These are phyloP conservation scores for Rhamnella rubrinervis DNA, from an alignment of 331 rosid genomes.

Conservation along the genomic window DNA sequence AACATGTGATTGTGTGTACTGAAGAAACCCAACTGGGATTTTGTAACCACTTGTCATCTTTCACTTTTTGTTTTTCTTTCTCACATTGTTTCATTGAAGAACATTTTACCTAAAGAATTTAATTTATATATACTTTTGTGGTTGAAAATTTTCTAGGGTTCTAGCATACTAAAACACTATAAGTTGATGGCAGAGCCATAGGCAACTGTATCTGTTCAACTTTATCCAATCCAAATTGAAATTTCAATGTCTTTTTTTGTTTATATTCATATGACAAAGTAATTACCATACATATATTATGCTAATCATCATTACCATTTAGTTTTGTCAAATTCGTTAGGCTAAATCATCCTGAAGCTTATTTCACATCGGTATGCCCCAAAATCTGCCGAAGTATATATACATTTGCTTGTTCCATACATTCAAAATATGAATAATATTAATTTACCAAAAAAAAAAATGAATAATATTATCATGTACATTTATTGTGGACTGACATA, in stretches of 20 bases:
- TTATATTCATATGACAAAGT: conserved; percentile 29
- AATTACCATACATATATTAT: conserved; percentile 12
- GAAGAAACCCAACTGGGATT: conserved; percentile 16
- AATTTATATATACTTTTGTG: conserved; percentile 3
- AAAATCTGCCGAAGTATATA: not conserved
- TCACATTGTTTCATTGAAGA: conserved; percentile 16
- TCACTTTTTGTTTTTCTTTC: not conserved
- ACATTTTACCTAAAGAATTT: not conserved
- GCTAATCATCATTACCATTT: conserved; percentile 31
- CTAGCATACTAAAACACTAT: conserved; percentile 29
- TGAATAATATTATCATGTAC: too few species aligned
- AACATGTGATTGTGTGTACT: conserved; percentile 26
- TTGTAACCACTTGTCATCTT: conserved; percentile 30
- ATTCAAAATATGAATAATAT: too few species aligned
- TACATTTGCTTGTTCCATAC: too few species aligned
- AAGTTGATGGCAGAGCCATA: conserved; percentile 16
- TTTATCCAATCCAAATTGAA: conserved; percentile 36
- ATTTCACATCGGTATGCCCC: not conserved
- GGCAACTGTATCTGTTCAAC: conserved; percentile 7
- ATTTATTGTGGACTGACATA: too few species aligned
- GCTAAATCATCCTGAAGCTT: not conserved
- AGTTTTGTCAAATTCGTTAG: conserved; percentile 26
- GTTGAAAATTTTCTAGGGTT: conserved; percentile 35
- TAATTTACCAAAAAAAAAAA: too few species aligned
- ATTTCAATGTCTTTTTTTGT: conserved; percentile 29